Evolutionary conservation across 1,284 basidiomycete species (phyloP).

Genomic region (Pseudozyma hubeiensis): DNA sequence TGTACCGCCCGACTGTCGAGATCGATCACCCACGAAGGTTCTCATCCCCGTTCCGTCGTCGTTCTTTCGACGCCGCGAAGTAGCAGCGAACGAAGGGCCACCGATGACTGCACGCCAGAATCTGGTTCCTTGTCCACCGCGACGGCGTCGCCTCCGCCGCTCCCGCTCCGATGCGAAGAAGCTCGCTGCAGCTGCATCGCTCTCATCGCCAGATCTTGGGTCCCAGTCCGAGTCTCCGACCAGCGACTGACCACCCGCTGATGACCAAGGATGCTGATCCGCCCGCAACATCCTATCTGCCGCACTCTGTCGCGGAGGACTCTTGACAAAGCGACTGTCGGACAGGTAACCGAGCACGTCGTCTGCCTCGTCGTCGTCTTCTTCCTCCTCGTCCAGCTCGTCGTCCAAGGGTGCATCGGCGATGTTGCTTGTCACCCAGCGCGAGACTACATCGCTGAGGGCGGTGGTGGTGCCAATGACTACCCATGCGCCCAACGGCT

Average conservation of each 20-base stretch:
- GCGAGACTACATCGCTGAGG: constrained; percentile 59
- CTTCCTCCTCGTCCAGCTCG: constrained; percentile 38
- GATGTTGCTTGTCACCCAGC: constrained; percentile 68
- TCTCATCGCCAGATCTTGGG: constrained; percentile 38
- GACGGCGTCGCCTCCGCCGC: constrained; percentile 24
- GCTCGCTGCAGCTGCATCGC: constrained; percentile 35
- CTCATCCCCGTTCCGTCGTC: background rate
- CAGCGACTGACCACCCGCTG: constrained; percentile 8
- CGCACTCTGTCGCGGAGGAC: constrained; percentile 15
- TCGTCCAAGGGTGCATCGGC: constrained; percentile 56
- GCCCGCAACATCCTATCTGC: constrained; percentile 16
- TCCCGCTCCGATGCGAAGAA: constrained; percentile 33
- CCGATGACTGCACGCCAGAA: constrained; percentile 62
- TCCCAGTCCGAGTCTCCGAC: constrained; percentile 41
- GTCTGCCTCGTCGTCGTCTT: constrained; percentile 28
- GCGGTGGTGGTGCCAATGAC: constrained; percentile 81
- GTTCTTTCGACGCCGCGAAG: constrained; percentile 17
- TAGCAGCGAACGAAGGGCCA: constrained; percentile 40
- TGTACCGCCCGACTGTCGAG: constrained; percentile 1
- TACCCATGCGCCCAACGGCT: constrained; percentile 82
- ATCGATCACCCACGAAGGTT: background rate
- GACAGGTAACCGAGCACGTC: constrained; percentile 30
- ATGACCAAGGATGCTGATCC: constrained; percentile 10
- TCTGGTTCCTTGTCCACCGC: constrained; percentile 49
- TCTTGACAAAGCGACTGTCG: constrained; percentile 28